Evolutionary conservation across 129 eudicot species (phyloP), one percentile per base, ranked within the genome.

Genomic region (Mikania micrantha): DNA sequence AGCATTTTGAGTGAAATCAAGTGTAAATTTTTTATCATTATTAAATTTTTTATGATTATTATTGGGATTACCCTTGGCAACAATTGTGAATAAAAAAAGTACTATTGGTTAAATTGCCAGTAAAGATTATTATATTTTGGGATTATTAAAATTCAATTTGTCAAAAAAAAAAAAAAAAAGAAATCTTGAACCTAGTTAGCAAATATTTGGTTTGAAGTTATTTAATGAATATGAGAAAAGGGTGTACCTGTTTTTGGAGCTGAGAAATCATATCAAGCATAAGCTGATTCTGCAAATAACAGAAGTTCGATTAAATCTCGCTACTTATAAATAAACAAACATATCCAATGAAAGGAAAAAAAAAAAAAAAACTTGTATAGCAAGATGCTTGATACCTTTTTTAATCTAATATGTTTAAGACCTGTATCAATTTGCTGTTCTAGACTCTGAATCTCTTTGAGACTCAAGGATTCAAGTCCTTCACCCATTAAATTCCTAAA

Each of bases 351-450:
- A n/a, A n/a, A n/a, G n/a, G 5, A 12, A 20, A 7, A 21, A 38
- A 60, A 52, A 45, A 11, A 42, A 59, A 12, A 10, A 13, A 16
- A 0, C 6, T 2, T 6, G 21, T 5, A 16, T 45, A 3, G 16
- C 8, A 45, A n/a, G 63, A 59, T 15, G 12, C 13, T 7, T 12
- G 24, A 40, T 64, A 91, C 97, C 94, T 88, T 91, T 80, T 67
- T 79, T 17, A 84, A 53, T 42, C 96, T 77, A 49, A 91, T 76
- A 62, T 81, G 90, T 56, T 85, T 90, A 40, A 87, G 92, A 63
- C 92, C 86, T 11, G 70, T 67, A 63, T 87, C 97, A 79, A 90
- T 85, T 70, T 90, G 97, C 57, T 83, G 95, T 81, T 90, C 97
- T 77, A 87, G 78, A 71, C 64, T 87, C 59, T 85, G 88, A 73